Evolutionary conservation across 495 filamentous ascomycete species (phyloP).

Genomic region (Pyronema domesticum): DNA sequence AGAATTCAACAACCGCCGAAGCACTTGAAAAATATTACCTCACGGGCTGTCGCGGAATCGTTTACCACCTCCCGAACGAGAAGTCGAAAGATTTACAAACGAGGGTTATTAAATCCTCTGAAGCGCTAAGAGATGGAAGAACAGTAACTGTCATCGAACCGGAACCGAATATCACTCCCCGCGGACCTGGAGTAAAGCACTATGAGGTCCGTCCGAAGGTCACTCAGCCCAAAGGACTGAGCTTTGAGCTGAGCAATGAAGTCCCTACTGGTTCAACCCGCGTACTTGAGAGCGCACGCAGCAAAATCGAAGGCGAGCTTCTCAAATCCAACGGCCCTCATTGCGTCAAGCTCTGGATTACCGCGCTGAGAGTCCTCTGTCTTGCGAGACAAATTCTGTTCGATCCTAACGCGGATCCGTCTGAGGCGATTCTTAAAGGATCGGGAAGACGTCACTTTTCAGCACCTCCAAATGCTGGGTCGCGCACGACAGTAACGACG

Average conservation of each 20-base stretch:
- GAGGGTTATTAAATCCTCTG: slow-evolving; percentile 14
- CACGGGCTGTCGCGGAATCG: slow-evolving; percentile 15
- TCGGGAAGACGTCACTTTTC: neutral
- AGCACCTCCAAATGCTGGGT: neutral
- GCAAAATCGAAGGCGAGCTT: slow-evolving; percentile 17
- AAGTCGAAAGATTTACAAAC: slow-evolving; percentile 9
- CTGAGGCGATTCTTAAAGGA: neutral
- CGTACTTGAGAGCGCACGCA: slow-evolving; percentile 17
- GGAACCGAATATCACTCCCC: neutral
- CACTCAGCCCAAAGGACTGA: neutral
- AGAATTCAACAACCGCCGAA: slow-evolving; percentile 12
- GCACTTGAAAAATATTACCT: slow-evolving; percentile 12
- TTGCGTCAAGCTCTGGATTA: slow-evolving; percentile 11
- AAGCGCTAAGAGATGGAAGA: slow-evolving; percentile 6
- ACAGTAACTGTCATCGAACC: neutral
- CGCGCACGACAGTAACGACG: no score
- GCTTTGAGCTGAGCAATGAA: neutral
- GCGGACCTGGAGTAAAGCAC: neutral
- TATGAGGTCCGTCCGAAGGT: neutral
- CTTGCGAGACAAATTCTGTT: slow-evolving; percentile 4
- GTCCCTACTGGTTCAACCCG: neutral
- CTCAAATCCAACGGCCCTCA: slow-evolving; percentile 13
- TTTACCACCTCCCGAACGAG: slow-evolving; percentile 17
- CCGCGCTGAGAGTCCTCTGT: slow-evolving; percentile 13
- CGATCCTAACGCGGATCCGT: neutral